phyloP scores from a whole-genome alignment of 1,284 basidiomycete genomes.

The Neonothopanus nambi region DNA sequence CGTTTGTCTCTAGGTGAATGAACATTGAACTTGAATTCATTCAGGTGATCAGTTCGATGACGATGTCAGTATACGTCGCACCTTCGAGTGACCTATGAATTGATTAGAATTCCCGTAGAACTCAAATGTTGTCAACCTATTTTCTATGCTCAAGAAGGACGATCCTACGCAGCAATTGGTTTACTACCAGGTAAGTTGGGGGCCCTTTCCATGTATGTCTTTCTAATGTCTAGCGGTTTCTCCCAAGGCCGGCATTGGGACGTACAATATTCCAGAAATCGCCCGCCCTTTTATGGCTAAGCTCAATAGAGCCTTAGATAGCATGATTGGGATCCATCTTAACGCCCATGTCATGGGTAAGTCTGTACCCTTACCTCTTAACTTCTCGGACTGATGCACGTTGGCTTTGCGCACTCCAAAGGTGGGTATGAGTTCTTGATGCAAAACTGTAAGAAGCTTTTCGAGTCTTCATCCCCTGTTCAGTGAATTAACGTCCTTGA shows the following conservation, averaged over 20 bases:
- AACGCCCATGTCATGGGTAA: conserved; percentile 51
- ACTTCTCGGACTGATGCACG: neutral
- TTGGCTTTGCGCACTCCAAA: conserved; percentile 12
- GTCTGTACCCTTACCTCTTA: conserved; percentile 2
- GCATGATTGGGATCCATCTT: conserved; percentile 35
- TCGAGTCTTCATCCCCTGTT: neutral
- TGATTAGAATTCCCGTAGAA: conserved; percentile 28
- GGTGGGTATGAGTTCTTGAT: conserved; percentile 66
- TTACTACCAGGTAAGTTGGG: conserved; percentile 42
- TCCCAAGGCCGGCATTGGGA: conserved; percentile 51
- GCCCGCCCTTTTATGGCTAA: conserved; percentile 37
- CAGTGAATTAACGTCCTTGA: neutral
- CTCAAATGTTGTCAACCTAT: conserved; percentile 43
- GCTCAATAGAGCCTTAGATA: conserved; percentile 31
- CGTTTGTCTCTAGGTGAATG: too few species aligned
- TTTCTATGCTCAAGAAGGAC: conserved; percentile 44
- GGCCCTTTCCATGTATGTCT: neutral
- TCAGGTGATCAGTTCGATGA: conserved; percentile 36
- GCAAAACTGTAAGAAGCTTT: conserved; percentile 49
- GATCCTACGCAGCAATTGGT: conserved; percentile 42
- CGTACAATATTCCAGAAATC: conserved; percentile 46
- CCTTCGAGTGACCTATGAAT: neutral
- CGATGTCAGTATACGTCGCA: conserved; percentile 26
- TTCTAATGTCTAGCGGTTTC: neutral
- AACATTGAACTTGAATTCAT: too few species aligned